Percentiles rank a stretch among this genome's conserved stretches.
These are phyloP conservation scores for Aspergillus sp. DNA, from an alignment of 2,329 filamentous ascomycete genomes.

Conservation along the genomic window DNA sequence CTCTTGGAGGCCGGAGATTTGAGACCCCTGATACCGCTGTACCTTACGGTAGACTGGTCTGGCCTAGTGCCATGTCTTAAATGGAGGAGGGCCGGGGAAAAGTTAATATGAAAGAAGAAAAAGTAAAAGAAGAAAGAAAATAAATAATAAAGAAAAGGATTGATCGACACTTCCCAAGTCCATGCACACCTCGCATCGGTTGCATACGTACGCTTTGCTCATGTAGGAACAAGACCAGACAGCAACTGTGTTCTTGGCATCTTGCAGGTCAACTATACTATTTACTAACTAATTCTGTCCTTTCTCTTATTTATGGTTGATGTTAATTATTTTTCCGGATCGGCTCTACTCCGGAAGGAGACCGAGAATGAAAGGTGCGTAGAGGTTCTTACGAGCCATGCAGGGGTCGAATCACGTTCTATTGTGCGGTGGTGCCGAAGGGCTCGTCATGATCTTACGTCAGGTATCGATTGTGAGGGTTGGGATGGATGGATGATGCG, in stretches of 20 bases:
- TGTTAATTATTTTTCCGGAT: not conserved
- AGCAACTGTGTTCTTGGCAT: not conserved
- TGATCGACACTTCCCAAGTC: not conserved
- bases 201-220: not conserved
- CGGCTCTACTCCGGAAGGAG: not conserved
- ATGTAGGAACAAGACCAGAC: not conserved
- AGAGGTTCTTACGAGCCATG: not conserved
- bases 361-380: too few species aligned
- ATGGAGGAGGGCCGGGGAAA: not conserved
- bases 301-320: not conserved
- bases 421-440: not conserved
- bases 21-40: slow-evolving; percentile 16
- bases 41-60: slow-evolving; percentile 18
- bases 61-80: slow-evolving; percentile 15
- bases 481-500: slow-evolving; percentile 6
- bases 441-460: slow-evolving; percentile 12
- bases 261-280: not conserved
- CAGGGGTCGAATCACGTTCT: not conserved
- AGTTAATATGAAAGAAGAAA: too few species aligned
- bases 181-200: not conserved
- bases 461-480: not conserved
- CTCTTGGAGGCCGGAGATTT: not conserved
- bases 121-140: too few species aligned
- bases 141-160: not conserved
- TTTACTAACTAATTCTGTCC: not conserved